These are phyloP conservation scores for Leptodontidium sp. DNA, from an alignment of 2,329 filamentous ascomycete genomes.

Conservation along the genomic window DNA sequence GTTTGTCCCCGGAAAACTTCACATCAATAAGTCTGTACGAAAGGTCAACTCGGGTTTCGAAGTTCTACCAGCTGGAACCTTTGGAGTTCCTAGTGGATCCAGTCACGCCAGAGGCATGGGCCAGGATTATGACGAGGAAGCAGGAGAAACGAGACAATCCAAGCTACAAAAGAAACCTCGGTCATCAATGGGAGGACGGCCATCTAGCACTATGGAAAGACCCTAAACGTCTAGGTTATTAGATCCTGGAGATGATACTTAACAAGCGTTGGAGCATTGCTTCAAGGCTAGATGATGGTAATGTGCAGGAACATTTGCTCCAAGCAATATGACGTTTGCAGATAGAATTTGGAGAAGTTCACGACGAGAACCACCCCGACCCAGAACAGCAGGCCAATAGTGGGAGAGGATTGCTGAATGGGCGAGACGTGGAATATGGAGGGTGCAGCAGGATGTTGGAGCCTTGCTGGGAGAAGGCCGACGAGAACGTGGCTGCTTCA, in stretches of 20 bases:
- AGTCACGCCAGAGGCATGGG: slow-evolving; percentile 29
- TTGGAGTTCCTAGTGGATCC: slow-evolving; percentile 40
- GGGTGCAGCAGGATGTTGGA: not conserved
- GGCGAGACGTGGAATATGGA: not conserved
- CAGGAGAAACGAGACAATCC: slow-evolving; percentile 46
- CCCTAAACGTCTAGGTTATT: slow-evolving; percentile 19
- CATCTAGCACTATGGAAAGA: slow-evolving; percentile 28
- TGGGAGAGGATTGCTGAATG: not conserved
- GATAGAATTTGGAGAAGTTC: not conserved
- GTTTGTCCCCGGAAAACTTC: slow-evolving; percentile 49
- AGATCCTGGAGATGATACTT: not conserved
- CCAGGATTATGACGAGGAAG: slow-evolving; percentile 31
- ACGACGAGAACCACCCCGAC: not conserved
- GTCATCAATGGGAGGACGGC: slow-evolving; percentile 33
- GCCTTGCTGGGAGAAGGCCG: not conserved
- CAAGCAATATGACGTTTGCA: not conserved
- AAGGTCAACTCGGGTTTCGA: slow-evolving; percentile 52
- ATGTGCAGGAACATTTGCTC: not conserved
- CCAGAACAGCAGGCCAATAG: not conserved
- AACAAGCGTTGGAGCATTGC: not conserved
- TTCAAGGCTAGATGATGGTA: not conserved
- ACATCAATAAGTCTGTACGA: slow-evolving; percentile 48
- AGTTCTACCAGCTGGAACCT: slow-evolving; percentile 51
- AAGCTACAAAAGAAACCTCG: slow-evolving; percentile 53
- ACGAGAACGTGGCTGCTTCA: not conserved